Evolutionary conservation across 73 alveolate genomes (phyloP).

Genomic region (Blepharisma japonicum): DNA sequence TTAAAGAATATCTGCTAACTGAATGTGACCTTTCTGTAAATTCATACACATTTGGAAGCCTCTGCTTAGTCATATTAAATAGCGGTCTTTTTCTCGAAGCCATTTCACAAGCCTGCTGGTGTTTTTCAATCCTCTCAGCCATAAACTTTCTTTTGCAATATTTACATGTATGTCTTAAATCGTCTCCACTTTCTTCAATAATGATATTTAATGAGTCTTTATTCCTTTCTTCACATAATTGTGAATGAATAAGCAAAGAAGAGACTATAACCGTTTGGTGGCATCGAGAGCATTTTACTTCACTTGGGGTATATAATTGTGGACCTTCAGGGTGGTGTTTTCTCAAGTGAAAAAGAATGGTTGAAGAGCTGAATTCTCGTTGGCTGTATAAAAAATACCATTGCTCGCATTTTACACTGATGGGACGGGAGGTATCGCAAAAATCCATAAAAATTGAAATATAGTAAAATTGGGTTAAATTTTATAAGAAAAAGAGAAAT

Average conservation of each 20-base stretch:
- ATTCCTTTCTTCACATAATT: neutral
- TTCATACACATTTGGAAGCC: neutral
- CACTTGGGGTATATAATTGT: neutral
- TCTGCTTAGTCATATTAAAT: neutral
- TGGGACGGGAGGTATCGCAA: neutral
- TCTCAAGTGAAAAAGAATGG: slow-evolving; percentile 16
- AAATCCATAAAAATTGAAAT: neutral
- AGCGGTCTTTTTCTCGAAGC: slow-evolving; percentile 3
- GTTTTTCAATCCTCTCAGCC: neutral
- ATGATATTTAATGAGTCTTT: neutral
- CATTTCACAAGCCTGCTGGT: slow-evolving; percentile 12
- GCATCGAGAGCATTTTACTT: neutral
- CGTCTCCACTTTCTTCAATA: neutral
- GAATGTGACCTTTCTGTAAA: neutral
- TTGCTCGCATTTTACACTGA: slow-evolving; percentile 2
- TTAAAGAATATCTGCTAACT: slow-evolving; percentile 4
- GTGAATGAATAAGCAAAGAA: neutral
- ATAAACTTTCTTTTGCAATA: slow-evolving; percentile 5
- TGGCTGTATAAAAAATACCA: slow-evolving; percentile 3
- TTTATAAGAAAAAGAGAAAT: too few relatives aligned
- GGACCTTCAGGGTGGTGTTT: slow-evolving; percentile 5
- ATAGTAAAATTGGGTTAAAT: too few relatives aligned
- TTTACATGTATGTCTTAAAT: neutral
- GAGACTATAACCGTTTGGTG: slow-evolving; percentile 4
- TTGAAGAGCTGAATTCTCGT: slow-evolving; percentile 6